Base-by-base conservation (phyloP, 805 yeast species). In the Yarrowia divulgata region DNA sequence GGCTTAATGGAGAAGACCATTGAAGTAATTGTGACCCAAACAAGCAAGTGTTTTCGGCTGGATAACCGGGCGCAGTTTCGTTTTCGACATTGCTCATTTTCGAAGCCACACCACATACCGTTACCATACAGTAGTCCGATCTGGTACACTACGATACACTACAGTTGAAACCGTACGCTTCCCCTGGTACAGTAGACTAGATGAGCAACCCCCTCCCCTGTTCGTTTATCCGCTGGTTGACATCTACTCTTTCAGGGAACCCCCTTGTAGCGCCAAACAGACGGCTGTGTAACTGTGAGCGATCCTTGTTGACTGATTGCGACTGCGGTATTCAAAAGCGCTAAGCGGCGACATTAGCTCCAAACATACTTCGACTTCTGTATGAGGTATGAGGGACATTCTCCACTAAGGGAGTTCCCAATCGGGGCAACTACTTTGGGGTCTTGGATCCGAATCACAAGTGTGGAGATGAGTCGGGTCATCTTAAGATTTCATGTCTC, bases 271-370 rank as follows among this genome's bases (percentile, higher is more conserved):
- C 13, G 7, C 40, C 40, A n/a, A 43, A n/a, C 46, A 40, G n/a
- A 5, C 12, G 3, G 5, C 42, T 39, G 42, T 39, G 42, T 35
- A 35, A 8, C 39, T 35, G 39, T 10, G 2, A 13, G 40, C 12
- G 14, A 29, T n/a, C 10, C 23, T 34, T 16, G 23, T 42, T 50
- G 55, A 39, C 39, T 34, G 55, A 39, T 23, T 34, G 57, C 42
- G 42, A 35, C 8, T 34, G 57, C 57, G 16, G 57, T 35, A 35
- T 34, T 29, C 23, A 1, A 13, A 34, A 18, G 57, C 40, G 57
- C 57, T 50, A 50, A n/a, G 40, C 29, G 40, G 12, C 23, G 18
- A 29, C 57, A 50, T 50, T 50, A 50, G 57, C 57, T 5, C 40
- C 29, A 18, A 35, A 50, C n/a, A 34, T 29, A 50, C 40, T 50